Conservation (phyloP, 2,329 filamentous ascomycete species). For the Clarireedia paspali region DNA sequence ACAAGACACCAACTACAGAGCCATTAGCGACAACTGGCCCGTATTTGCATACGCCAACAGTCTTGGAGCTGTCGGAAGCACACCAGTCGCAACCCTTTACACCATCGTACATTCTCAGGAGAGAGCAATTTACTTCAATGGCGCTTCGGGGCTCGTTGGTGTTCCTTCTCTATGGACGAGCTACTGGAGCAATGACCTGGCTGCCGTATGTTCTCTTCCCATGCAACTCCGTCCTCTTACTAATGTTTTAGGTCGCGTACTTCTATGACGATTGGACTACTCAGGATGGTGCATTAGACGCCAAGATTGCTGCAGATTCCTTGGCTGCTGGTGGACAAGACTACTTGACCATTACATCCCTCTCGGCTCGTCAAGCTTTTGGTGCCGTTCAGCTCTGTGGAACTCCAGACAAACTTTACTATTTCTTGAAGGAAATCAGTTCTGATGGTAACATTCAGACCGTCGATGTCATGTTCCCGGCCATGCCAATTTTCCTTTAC, state of each 20-base stretch:
- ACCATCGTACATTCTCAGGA: constrained; percentile 25
- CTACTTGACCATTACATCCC: constrained; percentile 67
- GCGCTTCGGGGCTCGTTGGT: constrained; percentile 43
- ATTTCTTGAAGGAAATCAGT: constrained; percentile 87
- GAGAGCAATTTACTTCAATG: constrained; percentile 22
- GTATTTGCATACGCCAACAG: constrained; percentile 62
- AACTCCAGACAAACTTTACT: constrained; percentile 58
- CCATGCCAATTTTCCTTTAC: constrained; percentile 77
- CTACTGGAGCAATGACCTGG: constrained; percentile 57
- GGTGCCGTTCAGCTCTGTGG: constrained; percentile 68
- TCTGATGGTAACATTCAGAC: constrained; percentile 84
- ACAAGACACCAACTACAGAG: constrained; percentile 57
- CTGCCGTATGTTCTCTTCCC: constrained; percentile 36
- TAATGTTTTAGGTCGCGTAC: constrained; percentile 44
- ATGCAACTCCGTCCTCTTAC: background rate
- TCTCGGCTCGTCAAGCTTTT: constrained; percentile 76
- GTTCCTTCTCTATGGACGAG: constrained; percentile 73
- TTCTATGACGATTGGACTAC: constrained; percentile 70
- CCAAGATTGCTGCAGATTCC: constrained; percentile 59
- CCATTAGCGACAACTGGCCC: constrained; percentile 64
- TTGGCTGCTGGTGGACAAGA: constrained; percentile 62
- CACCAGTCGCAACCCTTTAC: constrained; percentile 17
- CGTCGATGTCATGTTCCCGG: constrained; percentile 81
- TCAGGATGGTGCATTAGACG: constrained; percentile 59
- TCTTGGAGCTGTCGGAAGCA: constrained; percentile 18